A percentile compares a stretch with the other conserved stretches of the same genome.
Evolutionary conservation across 192 early-diverging fungal genomes (phyloP).

Genomic region (Allomyces arbusculus): DNA sequence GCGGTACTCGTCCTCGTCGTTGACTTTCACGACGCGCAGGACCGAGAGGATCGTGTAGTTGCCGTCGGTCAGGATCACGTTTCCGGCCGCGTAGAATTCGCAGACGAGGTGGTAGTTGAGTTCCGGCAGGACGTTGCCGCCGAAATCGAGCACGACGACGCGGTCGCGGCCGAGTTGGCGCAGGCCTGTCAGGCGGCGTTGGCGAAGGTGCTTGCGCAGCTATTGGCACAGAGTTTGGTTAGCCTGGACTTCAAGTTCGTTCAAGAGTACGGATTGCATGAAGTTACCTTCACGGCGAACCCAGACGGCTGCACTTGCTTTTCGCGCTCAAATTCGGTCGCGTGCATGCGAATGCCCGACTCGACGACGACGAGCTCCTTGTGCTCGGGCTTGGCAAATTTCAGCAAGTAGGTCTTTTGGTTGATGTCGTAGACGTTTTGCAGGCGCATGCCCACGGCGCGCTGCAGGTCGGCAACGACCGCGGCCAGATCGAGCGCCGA

Average conservation of each 20-base stretch:
- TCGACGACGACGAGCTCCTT: conserved; percentile 82
- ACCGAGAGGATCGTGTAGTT: conserved; percentile 66
- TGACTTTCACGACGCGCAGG: conserved; percentile 68
- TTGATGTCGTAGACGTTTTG: conserved; percentile 95
- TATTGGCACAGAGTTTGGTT: conserved; percentile 2
- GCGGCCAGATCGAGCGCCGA: conserved; percentile 74
- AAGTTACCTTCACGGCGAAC: conserved; percentile 60
- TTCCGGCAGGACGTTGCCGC: conserved; percentile 25
- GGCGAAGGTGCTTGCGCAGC: conserved; percentile 80
- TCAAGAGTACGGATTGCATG: neutral
- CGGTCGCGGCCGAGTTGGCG: conserved; percentile 79
- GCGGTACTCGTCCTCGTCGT: conserved; percentile 21
- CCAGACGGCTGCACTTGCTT: conserved; percentile 63
- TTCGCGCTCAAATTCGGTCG: conserved; percentile 71
- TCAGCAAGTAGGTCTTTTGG: conserved; percentile 69
- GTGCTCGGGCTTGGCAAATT: conserved; percentile 73
- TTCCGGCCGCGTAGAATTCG: conserved; percentile 71
- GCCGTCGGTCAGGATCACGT: conserved; percentile 84
- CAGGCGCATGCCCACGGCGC: conserved; percentile 64
- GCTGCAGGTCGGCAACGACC: conserved; percentile 45
- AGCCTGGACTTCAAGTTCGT: neutral
- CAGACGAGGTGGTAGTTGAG: conserved; percentile 46
- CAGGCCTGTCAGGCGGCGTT: conserved; percentile 52
- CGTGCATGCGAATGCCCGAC: conserved; percentile 81
- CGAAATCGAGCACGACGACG: conserved; percentile 85